Percentiles rank a stretch among this genome's conserved stretches.
These are phyloP conservation scores for Aspergillus sp. DNA, from an alignment of 2,329 filamentous ascomycete species.

Conservation along the genomic window DNA sequence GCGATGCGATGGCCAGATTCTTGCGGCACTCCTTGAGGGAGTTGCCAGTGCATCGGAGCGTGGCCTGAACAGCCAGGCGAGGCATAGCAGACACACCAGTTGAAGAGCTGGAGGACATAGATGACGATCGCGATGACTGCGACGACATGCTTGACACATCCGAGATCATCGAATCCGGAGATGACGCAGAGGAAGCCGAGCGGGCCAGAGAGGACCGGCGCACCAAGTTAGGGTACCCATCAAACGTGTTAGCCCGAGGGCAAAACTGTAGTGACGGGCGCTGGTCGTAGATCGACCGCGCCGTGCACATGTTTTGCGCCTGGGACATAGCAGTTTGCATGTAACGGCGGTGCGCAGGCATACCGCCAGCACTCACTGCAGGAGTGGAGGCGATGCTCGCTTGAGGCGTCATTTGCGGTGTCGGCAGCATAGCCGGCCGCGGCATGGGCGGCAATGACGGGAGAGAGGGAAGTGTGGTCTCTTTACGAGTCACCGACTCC, in stretches of 20 bases:
- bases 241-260: slow-evolving; percentile 42
- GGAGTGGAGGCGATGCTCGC: slow-evolving; percentile 57
- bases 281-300: slow-evolving; percentile 59
- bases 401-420: slow-evolving; percentile 64
- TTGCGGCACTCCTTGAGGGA: slow-evolving; percentile 41
- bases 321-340: slow-evolving; percentile 62
- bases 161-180: slow-evolving; percentile 65
- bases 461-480: slow-evolving; percentile 46
- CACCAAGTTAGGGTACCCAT: slow-evolving; percentile 53
- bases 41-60: slow-evolving; percentile 42
- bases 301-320: slow-evolving; percentile 56
- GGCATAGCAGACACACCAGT: slow-evolving; percentile 30
- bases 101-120: slow-evolving; percentile 47
- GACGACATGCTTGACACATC: slow-evolving; percentile 59
- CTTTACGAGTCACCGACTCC: slow-evolving; percentile 52
- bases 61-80: slow-evolving; percentile 44
- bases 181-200: slow-evolving; percentile 55
- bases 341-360: slow-evolving; percentile 55
- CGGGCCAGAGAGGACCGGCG: slow-evolving; percentile 53
- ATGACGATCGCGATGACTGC: slow-evolving; percentile 55
- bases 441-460: slow-evolving; percentile 57
- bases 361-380: slow-evolving; percentile 59
- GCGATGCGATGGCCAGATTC: slow-evolving; percentile 39
- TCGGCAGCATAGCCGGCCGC: slow-evolving; percentile 60
- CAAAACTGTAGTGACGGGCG: slow-evolving; percentile 43